Base-by-base conservation (phyloP, 2,329 filamentous ascomycete species). In the Didymella segeticola region DNA sequence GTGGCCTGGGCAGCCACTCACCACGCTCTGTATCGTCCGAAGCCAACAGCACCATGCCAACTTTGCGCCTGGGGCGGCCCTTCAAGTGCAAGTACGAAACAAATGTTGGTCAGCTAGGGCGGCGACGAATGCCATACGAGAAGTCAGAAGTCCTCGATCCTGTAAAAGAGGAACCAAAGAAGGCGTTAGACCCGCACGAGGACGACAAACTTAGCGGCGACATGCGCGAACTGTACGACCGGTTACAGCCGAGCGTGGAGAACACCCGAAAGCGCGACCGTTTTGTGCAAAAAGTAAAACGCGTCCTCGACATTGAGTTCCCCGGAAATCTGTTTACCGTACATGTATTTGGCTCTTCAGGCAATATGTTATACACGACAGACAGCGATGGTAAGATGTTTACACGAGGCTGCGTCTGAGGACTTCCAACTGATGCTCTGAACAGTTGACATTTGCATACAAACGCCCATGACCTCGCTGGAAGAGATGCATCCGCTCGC, bases 401-500 rank as follows among this genome's bases (percentile, higher is more conserved):
- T 14, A 12, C 2, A 29, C 23, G 22, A 31, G 11, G 12, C 6
- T 9, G 7, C 30, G 19, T 10, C 5, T 12, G 15, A 3, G 20
- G 15, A n/a, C 23, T 14, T 7, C 20, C 11, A 12, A 55, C 71
- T 76, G 48, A 77, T 58, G 26, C 4, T 25, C 15, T 56, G 3
- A n/a, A 27, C 38, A 96, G 93, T 99, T 73, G 95, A 99, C 73
- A 93, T 99, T 50, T 99, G 95, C 79, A 96, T 99, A 70, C 96
- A 92, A 39, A 98, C 95, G 17, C 82, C 90, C 39, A 92, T 89
- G 84, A 95, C 89, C 71, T 89, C 90, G 66, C 78, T 98, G 70
- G 92, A 96, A 74, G 88, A 87, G 55, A 92, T 98, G 67, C 97
- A 96, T 79, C 87, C 90, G 74, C 86, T 99, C 71, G 93, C 95